Conservation (phyloP, 177 flowering plant species). For the Vitis hybrid region DNA sequence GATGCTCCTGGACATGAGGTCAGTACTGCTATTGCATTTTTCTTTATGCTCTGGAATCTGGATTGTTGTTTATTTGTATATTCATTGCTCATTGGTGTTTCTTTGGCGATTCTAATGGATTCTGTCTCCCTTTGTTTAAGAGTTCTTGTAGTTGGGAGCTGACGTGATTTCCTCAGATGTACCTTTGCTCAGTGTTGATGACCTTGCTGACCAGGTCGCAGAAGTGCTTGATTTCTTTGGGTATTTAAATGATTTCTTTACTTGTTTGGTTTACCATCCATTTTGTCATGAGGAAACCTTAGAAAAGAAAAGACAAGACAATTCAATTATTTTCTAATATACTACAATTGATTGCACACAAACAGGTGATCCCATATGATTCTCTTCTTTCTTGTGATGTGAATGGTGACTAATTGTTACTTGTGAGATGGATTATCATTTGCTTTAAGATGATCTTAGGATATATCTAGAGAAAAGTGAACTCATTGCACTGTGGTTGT, state of each 20-base stretch:
- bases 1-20: constrained; percentile 78
- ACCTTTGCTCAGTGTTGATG: constrained; percentile 55
- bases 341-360: no score
- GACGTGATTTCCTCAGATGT: constrained; percentile 47
- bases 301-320: no score
- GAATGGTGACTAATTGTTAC: no score
- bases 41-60: background rate
- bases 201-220: constrained; percentile 72
- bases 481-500: no score
- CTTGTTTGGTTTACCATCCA: background rate
- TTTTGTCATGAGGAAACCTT: no score
- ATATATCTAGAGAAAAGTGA: no score
- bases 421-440: no score
- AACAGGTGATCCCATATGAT: no score
- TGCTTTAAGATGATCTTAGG: no score
- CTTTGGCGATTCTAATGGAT: constrained; percentile 20
- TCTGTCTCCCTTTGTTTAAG: constrained; percentile 30
- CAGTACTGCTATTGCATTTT: constrained; percentile 12
- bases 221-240: constrained; percentile 78
- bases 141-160: constrained; percentile 77
- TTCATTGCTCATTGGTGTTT: background rate
- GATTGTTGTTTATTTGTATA: background rate
- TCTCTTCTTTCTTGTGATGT: no score
- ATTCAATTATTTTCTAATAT: no score
- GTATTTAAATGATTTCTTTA: constrained; percentile 30